These are phyloP conservation scores for Pseudocercospora fuligena DNA, from an alignment of 2,329 filamentous ascomycete genomes.

Conservation along the genomic window DNA sequence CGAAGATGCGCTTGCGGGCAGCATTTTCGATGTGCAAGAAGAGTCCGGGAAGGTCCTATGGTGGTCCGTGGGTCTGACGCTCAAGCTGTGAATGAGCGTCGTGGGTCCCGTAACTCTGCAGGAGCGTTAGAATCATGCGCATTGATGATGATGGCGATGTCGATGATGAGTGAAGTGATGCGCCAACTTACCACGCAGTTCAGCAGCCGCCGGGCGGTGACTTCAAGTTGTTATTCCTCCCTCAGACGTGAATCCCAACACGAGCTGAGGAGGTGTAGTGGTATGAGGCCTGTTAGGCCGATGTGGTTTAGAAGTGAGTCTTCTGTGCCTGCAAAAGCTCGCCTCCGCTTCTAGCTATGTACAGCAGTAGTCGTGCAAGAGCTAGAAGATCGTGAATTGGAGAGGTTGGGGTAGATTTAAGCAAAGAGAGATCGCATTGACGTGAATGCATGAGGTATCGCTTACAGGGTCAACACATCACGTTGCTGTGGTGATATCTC, in stretches of 20 bases:
- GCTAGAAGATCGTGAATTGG: constrained; percentile 8
- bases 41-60: constrained; percentile 63
- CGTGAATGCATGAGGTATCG: neutral
- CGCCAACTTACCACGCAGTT: constrained; percentile 71
- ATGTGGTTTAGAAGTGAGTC: constrained; percentile 17
- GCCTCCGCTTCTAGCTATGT: constrained; percentile 21
- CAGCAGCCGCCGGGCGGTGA: constrained; percentile 72
- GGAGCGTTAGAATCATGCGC: constrained; percentile 21
- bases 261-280: constrained; percentile 26
- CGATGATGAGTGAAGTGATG: neutral
- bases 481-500: neutral
- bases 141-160: neutral
- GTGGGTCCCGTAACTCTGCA: constrained; percentile 36
- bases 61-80: constrained; percentile 7
- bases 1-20: constrained; percentile 72
- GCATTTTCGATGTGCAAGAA: constrained; percentile 68
- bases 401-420: neutral
- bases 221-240: constrained; percentile 25
- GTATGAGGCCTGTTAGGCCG: constrained; percentile 15
- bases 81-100: constrained; percentile 30
- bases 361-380: constrained; percentile 16
- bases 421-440: neutral
- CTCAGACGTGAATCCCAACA: constrained; percentile 30
- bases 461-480: neutral
- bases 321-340: constrained; percentile 15